Evolutionary conservation across 2,329 filamentous ascomycete genomes (phyloP).

Genomic region (Sphaerostilbella broomeana): DNA sequence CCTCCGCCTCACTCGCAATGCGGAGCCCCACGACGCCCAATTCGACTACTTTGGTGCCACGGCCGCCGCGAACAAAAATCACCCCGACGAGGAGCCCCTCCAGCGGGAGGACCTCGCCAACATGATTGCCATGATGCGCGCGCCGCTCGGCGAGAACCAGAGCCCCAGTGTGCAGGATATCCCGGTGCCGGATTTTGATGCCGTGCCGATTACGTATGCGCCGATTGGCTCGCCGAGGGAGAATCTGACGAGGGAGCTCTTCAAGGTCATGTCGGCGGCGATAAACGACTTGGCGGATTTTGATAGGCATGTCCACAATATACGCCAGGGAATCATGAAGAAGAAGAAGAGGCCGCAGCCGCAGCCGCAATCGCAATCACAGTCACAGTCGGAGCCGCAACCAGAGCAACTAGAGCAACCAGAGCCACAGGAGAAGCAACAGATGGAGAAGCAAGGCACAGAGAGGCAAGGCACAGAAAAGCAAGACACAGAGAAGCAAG

Average conservation of each 20-base stretch:
- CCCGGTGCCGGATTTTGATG: slow-evolving; percentile 16
- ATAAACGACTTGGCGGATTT: slow-evolving; percentile 19
- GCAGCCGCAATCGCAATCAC: no score
- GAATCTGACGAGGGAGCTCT: slow-evolving; percentile 16
- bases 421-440: neutral
- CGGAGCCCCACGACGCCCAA: neutral
- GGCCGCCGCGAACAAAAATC: neutral
- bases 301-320: slow-evolving; percentile 18
- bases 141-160: slow-evolving; percentile 16
- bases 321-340: slow-evolving; percentile 18
- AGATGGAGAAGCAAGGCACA: neutral
- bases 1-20: slow-evolving; percentile 24
- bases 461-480: neutral
- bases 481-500: neutral
- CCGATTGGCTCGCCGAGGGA: slow-evolving; percentile 19
- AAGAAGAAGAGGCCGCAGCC: neutral
- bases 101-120: slow-evolving; percentile 8
- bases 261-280: slow-evolving; percentile 18
- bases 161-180: slow-evolving; percentile 14
- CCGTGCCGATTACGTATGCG: neutral
- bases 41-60: slow-evolving; percentile 1
- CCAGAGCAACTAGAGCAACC: no score
- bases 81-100: neutral
- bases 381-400: no score
- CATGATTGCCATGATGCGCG: slow-evolving; percentile 29